Percentiles rank a stretch among this genome's conserved stretches.
Conservation (phyloP, 106 monocot genomes). For the Acanthochlamys bracteata region DNA sequence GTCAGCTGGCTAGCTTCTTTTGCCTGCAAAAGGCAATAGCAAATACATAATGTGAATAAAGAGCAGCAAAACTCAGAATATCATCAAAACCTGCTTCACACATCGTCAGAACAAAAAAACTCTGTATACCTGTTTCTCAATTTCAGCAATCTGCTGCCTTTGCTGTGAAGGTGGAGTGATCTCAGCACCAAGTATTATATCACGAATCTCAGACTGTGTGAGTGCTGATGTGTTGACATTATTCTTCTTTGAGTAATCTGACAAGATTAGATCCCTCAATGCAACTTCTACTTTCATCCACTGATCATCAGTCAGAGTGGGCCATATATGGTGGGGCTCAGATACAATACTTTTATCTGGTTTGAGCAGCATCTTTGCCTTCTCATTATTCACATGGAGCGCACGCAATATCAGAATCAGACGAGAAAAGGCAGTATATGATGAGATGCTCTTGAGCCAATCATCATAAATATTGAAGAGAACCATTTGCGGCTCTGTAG, state of each 20-base stretch:
- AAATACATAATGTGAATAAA: neutral
- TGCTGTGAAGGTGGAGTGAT: slow-evolving; percentile 98
- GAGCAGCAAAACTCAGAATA: neutral
- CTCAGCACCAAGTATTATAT: slow-evolving; percentile 99
- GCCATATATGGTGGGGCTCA: slow-evolving; percentile 98
- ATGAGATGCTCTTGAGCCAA: slow-evolving; percentile 98
- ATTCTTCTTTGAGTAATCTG: slow-evolving; percentile 99
- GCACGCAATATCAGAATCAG: slow-evolving; percentile 91
- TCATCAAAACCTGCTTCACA: neutral
- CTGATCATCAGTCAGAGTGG: slow-evolving; percentile 87
- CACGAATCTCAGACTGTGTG: slow-evolving; percentile 98
- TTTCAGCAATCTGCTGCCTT: slow-evolving; percentile 98
- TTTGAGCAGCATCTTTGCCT: slow-evolving; percentile 98
- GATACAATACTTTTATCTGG: slow-evolving; percentile 93
- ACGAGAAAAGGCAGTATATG: slow-evolving; percentile 96
- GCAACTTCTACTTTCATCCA: slow-evolving; percentile 99
- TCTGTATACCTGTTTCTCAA: slow-evolving; percentile 86
- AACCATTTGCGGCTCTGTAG: slow-evolving; percentile 99
- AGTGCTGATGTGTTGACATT: slow-evolving; percentile 98
- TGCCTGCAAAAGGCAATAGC: slow-evolving; percentile 37
- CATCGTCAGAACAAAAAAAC: neutral
- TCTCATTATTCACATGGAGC: slow-evolving; percentile 98
- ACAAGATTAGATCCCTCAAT: slow-evolving; percentile 92
- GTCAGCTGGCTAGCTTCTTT: slow-evolving; percentile 97
- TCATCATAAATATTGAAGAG: slow-evolving; percentile 99